Base-by-base conservation (phyloP, 495 filamentous ascomycete species). In the Talaromyces nanjingensis region DNA sequence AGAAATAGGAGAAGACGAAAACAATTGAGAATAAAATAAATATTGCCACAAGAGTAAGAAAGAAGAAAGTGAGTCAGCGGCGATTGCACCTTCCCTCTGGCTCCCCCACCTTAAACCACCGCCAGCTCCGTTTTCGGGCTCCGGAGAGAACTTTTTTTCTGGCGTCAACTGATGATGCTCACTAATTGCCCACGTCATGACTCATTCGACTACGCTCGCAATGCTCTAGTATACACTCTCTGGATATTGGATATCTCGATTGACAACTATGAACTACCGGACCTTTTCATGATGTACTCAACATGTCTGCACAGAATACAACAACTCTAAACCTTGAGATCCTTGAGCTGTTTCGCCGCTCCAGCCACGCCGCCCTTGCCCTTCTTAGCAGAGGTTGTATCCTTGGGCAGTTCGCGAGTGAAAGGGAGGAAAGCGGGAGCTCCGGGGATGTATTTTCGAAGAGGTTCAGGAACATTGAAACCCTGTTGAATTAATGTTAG, bases 391-490 rank as follows among this genome's bases (percentile, higher is more conserved):
- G 85, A 89, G 22, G 89, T 91, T 24, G 83, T 81, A 56, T 89
- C 85, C 71, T 91, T 91, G 3, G 90, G 86, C 47, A 93, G 79
- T 69, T 92, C 92, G 74, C 90, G 91, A n/a, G 84, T 83, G 72
- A 88, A 98, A 6, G 89, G 88, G 42, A 98, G 82, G 78, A 97
- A 96, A 42, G 91, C 89, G 1, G 91, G 91, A 6, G 87, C 78
- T 5, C 93, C 94, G 1, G 93, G 93, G 27, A 98, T 89, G 71
- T 97, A 98, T 77, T 93, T 96, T 54, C 91, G 84, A 55, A 98
- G 82, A 42, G 89, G 87, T 77, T 93, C 87, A 1, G 96, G 94
- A 59, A 98, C 90, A 54, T 83, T 85, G 67, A 97, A 83, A 58
- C 93, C 93, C 85, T 92, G 70, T 53, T 49, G 22, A 55, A 27